A percentile compares a stretch with the other conserved stretches of the same genome.
Conservation (phyloP, 192 early-diverging fungal genomes). For the Coemansia biformis region DNA sequence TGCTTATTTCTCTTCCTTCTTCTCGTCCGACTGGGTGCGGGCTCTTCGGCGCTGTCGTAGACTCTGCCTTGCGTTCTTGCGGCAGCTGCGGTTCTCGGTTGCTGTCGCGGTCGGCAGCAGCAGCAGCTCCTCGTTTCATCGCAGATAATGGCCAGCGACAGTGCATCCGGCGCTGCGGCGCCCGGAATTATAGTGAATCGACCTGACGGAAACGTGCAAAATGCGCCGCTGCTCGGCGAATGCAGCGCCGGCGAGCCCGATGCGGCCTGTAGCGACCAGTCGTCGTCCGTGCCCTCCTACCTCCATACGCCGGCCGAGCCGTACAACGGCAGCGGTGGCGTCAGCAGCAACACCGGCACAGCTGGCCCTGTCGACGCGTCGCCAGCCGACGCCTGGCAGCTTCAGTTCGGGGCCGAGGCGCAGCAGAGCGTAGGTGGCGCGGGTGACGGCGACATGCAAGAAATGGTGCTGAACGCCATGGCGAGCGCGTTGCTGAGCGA, state of each 20-base stretch:
- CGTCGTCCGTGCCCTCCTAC: conserved; percentile 19
- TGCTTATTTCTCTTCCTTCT: no score
- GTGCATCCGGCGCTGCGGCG: not conserved
- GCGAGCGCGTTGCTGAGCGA: conserved; percentile 17
- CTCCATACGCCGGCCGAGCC: conserved; percentile 35
- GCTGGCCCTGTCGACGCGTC: no score
- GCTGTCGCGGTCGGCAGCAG: no score
- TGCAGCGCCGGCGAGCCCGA: not conserved
- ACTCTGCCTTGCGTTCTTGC: no score
- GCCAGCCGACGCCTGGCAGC: not conserved
- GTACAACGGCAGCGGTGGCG: no score
- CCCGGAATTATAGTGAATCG: conserved; percentile 1
- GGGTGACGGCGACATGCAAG: not conserved
- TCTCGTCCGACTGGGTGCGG: no score
- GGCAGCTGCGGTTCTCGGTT: no score
- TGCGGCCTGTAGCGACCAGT: not conserved
- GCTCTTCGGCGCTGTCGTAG: no score
- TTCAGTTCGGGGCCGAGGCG: not conserved
- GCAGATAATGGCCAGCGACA: no score
- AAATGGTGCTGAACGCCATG: conserved; percentile 6
- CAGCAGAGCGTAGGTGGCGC: not conserved
- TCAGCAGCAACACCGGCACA: no score
- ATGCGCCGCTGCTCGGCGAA: no score
- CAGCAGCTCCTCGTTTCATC: no score
- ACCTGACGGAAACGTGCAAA: not conserved